A percentile compares a stretch with the other conserved stretches of the same genome.
Conservation (phyloP, 768 basidiomycete genomes). For the Cystofilobasidium capitatum region DNA sequence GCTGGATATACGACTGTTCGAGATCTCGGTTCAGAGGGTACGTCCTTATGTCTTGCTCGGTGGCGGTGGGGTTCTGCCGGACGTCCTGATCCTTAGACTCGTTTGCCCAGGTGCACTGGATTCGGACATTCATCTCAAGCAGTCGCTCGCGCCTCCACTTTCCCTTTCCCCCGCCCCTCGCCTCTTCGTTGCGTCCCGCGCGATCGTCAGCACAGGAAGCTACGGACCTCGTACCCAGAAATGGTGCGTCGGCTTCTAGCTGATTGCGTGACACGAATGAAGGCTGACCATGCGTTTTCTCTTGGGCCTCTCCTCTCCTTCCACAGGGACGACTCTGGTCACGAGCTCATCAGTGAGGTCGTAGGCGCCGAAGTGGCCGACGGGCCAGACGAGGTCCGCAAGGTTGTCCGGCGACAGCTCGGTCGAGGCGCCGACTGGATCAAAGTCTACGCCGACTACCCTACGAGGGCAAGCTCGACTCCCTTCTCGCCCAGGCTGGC, state of each 20-base stretch:
- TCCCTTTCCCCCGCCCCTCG: slow-evolving; percentile 53
- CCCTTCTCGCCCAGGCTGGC: slow-evolving; percentile 43
- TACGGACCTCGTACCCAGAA: slow-evolving; percentile 44
- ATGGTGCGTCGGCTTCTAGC: not conserved
- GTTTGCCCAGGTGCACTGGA: too few species aligned
- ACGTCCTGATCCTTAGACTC: too few species aligned
- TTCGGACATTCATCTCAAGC: slow-evolving; percentile 51
- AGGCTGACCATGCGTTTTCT: not conserved
- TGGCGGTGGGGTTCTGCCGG: too few species aligned
- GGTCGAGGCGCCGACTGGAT: slow-evolving; percentile 62
- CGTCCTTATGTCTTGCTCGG: not conserved
- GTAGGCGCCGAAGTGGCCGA: slow-evolving; percentile 54
- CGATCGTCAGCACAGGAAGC: slow-evolving; percentile 53
- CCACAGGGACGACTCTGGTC: slow-evolving; percentile 30
- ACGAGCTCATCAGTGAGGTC: slow-evolving; percentile 51
- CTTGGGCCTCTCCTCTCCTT: not conserved
- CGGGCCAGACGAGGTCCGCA: slow-evolving; percentile 50
- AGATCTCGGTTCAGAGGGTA: slow-evolving; percentile 54
- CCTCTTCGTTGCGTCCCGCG: slow-evolving; percentile 54
- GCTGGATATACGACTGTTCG: slow-evolving; percentile 59
- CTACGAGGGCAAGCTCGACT: slow-evolving; percentile 45
- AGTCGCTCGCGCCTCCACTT: slow-evolving; percentile 47
- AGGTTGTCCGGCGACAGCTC: slow-evolving; percentile 53
- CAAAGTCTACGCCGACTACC: slow-evolving; percentile 54
- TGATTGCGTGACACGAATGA: not conserved